Conservation (phyloP, 2,329 filamentous ascomycete genomes). For the Colletotrichum falcatum region DNA sequence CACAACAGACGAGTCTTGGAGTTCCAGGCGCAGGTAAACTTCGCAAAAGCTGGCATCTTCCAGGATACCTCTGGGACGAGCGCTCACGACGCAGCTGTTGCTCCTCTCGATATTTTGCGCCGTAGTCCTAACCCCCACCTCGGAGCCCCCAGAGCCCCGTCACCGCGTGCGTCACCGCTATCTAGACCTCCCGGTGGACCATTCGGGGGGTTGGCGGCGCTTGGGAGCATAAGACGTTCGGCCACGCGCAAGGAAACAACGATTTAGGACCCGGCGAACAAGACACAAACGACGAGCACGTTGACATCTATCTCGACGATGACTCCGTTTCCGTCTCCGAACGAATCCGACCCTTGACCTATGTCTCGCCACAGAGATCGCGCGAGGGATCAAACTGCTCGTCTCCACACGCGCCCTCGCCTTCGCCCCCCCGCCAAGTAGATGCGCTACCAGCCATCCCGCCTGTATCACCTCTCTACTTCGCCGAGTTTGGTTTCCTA, state of each 20-base stretch:
- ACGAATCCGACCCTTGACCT: conserved; percentile 5
- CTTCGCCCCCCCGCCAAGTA: no score
- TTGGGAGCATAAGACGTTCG: neutral
- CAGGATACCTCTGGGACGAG: neutral
- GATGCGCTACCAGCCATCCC: neutral
- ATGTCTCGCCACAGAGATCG: neutral
- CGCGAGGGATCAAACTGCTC: neutral
- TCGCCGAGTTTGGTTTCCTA: neutral
- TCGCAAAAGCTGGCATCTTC: neutral
- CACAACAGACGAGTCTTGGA: neutral
- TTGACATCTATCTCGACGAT: conserved; percentile 13
- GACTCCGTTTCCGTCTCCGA: neutral
- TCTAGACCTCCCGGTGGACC: neutral
- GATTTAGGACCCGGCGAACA: no score
- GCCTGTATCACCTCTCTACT: neutral
- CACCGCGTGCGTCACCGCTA: neutral
- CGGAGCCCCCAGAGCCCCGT: no score
- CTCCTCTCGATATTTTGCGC: no score
- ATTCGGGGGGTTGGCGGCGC: neutral
- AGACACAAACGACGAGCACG: neutral
- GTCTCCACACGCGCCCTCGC: neutral
- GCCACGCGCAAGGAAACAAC: no score
- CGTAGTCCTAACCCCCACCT: no score
- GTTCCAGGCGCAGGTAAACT: neutral
- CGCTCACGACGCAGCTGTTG: neutral